Base-by-base conservation (phyloP, 371 early-diverging fungal species). In the Smittium culicis region DNA sequence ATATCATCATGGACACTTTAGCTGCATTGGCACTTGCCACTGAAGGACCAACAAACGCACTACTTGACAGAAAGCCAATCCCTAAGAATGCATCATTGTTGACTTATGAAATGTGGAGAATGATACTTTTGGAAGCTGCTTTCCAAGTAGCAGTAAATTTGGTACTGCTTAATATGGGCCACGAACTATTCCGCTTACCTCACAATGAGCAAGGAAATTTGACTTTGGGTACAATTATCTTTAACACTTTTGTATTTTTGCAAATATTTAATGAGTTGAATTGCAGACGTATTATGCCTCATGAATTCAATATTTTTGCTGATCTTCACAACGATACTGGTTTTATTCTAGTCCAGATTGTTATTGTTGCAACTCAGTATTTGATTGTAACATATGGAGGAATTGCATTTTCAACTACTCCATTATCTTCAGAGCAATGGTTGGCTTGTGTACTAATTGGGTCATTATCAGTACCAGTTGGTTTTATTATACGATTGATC, bases 221-320 rank as follows among this genome's bases (percentile, higher is more conserved):
- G 8, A 79, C 85, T 25, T 79, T 90, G 66, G 83, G 83, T 63
- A 88, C 93, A 16, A 81, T 94, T 72, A 85, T 96, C 16, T 98
- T 97, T 82, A 98, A 98, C 77, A 76, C 87, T 20, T 98, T 98
- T 81, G 92, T 97, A 45, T 91, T 94, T 74, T 77, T 93, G 45
- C 97, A 96, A 79, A 78, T 97, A n/a, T 94, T 96, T 74, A 95
- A 94, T 75, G 88, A 88, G 71, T 80, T 90, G 79, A 90, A 90
- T 78, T 89, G 88, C 72, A 83, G 89, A 67, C 73, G 89, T 57
- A 85, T 87, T 69, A 84, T 86, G 65, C 87, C 87, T 64, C 73
- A 76, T 62, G 77, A 84, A 28, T 71, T 91, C 74, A 96, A 96
- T 74, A 84, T 94, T n/a, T 93, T 96, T 80, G 80, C 81, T 71